phyloP scores from a whole-genome alignment of 805 yeast species.

The Candida coleopterorum region DNA sequence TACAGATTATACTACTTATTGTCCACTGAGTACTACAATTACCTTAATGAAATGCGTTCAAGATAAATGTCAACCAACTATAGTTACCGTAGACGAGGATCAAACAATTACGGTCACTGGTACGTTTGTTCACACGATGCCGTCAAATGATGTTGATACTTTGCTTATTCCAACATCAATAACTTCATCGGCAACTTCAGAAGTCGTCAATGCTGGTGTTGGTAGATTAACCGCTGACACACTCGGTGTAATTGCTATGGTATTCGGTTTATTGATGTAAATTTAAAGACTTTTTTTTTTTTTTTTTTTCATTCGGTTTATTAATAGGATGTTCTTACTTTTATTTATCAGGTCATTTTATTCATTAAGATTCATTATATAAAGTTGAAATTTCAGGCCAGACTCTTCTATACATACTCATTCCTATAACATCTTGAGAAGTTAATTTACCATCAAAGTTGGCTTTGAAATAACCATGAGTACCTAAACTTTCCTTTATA shows the following conservation, averaged over 20 bases:
- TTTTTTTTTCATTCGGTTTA: not conserved
- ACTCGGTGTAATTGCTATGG: constrained; percentile 32
- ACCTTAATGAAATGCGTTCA: constrained; percentile 43
- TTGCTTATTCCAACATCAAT: too few relatives aligned
- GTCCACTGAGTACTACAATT: constrained; percentile 65
- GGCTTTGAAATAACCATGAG: constrained; percentile 97
- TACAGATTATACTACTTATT: constrained; percentile 52
- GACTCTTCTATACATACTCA: constrained; percentile 89
- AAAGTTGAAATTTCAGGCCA: constrained; percentile 65
- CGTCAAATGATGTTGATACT: too few relatives aligned
- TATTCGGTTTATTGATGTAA: constrained; percentile 1
- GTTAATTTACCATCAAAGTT: constrained; percentile 86
- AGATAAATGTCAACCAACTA: constrained; percentile 20
- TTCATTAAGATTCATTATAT: constrained; percentile 19
- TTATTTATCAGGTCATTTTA: not conserved
- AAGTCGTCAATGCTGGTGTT: constrained; percentile 18
- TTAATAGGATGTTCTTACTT: not conserved
- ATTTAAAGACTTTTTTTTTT: not conserved
- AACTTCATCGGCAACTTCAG: constrained; percentile 2
- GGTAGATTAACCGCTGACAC: constrained; percentile 26
- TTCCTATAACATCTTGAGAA: constrained; percentile 89
- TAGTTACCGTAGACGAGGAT: constrained; percentile 65
- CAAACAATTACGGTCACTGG: constrained; percentile 77
- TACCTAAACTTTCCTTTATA: constrained; percentile 93
- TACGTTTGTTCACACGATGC: constrained; percentile 31